These are phyloP conservation scores for Cicer cuneatum DNA, from an alignment of 306 rosid species.

Conservation along the genomic window DNA sequence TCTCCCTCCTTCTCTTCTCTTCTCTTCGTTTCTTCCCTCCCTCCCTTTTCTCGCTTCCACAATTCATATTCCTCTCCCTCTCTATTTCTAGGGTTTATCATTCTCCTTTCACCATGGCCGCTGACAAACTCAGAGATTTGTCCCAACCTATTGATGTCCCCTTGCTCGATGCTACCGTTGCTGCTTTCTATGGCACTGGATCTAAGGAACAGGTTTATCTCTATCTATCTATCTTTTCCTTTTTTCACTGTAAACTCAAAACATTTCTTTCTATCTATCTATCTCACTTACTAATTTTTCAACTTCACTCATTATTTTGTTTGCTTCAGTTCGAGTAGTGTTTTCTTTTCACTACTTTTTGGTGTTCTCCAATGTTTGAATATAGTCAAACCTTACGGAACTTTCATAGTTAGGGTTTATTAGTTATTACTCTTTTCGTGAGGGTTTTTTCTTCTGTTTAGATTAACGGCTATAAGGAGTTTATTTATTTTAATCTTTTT, in stretches of 20 bases:
- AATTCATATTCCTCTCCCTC: constrained; percentile 31
- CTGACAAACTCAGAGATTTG: constrained; percentile 93
- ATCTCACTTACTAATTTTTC: neutral
- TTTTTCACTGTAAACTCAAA: neutral
- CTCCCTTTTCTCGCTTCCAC: constrained; percentile 4
- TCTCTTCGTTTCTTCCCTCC: neutral
- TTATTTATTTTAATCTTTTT: neutral
- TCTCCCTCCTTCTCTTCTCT: constrained; percentile 21
- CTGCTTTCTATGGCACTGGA: constrained; percentile 99
- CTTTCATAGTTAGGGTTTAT: neutral
- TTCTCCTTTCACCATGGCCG: constrained; percentile 68
- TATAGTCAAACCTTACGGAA: neutral
- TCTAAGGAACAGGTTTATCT: constrained; percentile 89
- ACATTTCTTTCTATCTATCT: neutral
- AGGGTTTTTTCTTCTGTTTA: neutral
- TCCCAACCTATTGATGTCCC: constrained; percentile 90
- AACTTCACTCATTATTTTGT: neutral
- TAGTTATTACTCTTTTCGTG: neutral
- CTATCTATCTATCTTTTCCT: neutral
- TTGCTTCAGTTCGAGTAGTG: neutral
- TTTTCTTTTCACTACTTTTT: neutral
- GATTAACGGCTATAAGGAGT: neutral
- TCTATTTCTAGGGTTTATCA: constrained; percentile 57
- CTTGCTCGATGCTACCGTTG: constrained; percentile 94
- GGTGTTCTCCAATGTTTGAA: neutral